A percentile compares a stretch with the other conserved stretches of the same genome.
Evolutionary conservation across 2,329 filamentous ascomycete genomes (phyloP).

Genomic region (Calonectria pseudoreteaudii): DNA sequence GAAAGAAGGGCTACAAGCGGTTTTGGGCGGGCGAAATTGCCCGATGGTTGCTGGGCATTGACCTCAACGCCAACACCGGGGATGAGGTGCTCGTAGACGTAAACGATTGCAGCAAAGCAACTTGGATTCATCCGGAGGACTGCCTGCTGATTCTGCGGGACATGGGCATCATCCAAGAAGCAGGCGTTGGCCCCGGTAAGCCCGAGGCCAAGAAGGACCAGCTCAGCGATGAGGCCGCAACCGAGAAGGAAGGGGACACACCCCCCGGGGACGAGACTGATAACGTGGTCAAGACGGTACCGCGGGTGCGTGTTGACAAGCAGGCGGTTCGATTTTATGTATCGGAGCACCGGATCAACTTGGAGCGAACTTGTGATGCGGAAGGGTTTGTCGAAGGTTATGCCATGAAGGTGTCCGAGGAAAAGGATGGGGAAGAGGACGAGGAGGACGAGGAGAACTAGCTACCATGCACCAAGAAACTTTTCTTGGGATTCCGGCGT

Average conservation of each 20-base stretch:
- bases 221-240: constrained; percentile 29
- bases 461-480: not conserved
- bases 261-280: constrained; percentile 42
- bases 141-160: constrained; percentile 81
- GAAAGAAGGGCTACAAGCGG: constrained; percentile 82
- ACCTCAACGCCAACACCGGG: constrained; percentile 47
- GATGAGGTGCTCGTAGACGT: constrained; percentile 70
- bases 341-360: constrained; percentile 68
- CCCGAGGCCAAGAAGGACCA: constrained; percentile 32
- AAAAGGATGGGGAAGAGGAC: constrained; percentile 48
- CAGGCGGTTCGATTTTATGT: constrained; percentile 75
- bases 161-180: constrained; percentile 79
- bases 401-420: constrained; percentile 59
- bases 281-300: constrained; percentile 49
- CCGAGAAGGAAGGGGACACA: constrained; percentile 34
- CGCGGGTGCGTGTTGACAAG: constrained; percentile 65
- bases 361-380: constrained; percentile 77
- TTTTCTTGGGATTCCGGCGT: not conserved
- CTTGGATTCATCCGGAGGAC: constrained; percentile 88
- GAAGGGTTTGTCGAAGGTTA: constrained; percentile 80
- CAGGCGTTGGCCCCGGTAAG: constrained; percentile 59
- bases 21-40: constrained; percentile 91
- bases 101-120: constrained; percentile 78
- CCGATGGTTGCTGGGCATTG: constrained; percentile 69
- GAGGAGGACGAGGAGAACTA: constrained; percentile 31